Base-by-base conservation (phyloP, 495 filamentous ascomycete species). In the Margaritispora aquatica region DNA sequence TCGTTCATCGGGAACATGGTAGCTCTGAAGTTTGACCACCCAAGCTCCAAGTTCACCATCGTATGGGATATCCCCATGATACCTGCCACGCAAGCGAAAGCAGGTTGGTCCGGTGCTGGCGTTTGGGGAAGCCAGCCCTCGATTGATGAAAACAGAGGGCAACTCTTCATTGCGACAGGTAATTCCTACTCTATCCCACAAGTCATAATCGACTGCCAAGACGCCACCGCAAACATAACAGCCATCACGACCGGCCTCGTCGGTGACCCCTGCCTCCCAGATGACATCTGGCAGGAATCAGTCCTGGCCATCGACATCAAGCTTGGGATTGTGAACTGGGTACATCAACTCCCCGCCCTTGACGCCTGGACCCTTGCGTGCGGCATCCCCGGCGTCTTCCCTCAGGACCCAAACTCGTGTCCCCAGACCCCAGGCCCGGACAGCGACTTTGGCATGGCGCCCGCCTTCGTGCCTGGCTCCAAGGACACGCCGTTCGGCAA, bases 391-490 rank as follows among this genome's bases (percentile, higher is more conserved):
- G 34, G 27, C 26, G 13, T 53, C 21, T 10, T 46, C 0, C 58
- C 65, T 26, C 21, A 19, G 2, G 66, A 69, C 44, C 31, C 29
- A 23, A 54, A 64, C 11, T 31, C 65, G 23, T 76, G 74, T 64
- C 68, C 70, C 1, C 20, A 64, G 2, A 61, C 49, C n/a, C 70
- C 71, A 1, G 74, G 74, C 13, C 57, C 60, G 24, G 71, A 77
- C 61, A 63, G 67, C 20, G 70, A 76, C 51, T 77, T 77, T 46
- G 74, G 70, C 1, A 77, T 77, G 68, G 74, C 74, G 26, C 74
- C 74, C 1, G 29, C 68, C 2, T 72, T 71, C 50, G 64, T 77
- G 0, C 68, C 64, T 2, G 64, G 34, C 1, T 24, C 34, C 29
- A 26, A 23, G 26, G 29, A 21, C 17, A 55, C 59, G 11, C 64